Evolutionary conservation across 2,329 filamentous ascomycete species (phyloP), one percentile per base, ranked within the genome.

Genomic region (Neospermospora avenae): DNA sequence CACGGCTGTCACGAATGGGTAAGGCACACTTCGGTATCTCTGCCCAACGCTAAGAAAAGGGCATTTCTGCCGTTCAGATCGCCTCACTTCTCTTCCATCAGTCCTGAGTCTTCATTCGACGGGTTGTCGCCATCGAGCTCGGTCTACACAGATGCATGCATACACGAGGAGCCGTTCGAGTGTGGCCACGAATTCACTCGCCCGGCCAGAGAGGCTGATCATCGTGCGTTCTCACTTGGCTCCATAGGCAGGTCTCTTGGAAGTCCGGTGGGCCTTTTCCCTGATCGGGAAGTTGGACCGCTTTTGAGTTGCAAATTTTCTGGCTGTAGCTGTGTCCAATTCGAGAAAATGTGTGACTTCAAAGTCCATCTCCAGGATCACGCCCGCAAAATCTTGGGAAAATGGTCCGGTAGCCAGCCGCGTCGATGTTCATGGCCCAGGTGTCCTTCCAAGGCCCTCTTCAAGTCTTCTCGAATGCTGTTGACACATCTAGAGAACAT

Each of bases 381-480:
- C 28, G 48, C 52, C 2, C 5, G 10, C n/a, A 42, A 56, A 24
- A 45, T 56, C 35, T 22, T 60, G 7, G 34, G 37, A 6, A 53
- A 42, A 34, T 60, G 58, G 52, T 22, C 39, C 22, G 28, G 49
- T 16, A 28, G 24, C 20, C n/a, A 56, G 58, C 52, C 52, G 31
- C 44, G 37, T 28, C 52, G 35, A 4, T 62, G 59, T 52, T 24
- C 37, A 7, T 62, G 59, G 59, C 44, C 56, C 2, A 46, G 24
- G 16, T 62, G 59, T 28, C 35, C 41, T 18, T 62, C 59, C 24
- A 62, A 55, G 31, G 59, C 59, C 45, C 46, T 42, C 20, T 62
- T 62, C 59, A 58, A 58, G 20, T 51, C 42, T 16, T 18, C 22
- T 1, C 16, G 44, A 20, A 44, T 55, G 22, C 52, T 58, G 7